Conservation (phyloP, 148 eudicot genomes). For the Silene conica region DNA sequence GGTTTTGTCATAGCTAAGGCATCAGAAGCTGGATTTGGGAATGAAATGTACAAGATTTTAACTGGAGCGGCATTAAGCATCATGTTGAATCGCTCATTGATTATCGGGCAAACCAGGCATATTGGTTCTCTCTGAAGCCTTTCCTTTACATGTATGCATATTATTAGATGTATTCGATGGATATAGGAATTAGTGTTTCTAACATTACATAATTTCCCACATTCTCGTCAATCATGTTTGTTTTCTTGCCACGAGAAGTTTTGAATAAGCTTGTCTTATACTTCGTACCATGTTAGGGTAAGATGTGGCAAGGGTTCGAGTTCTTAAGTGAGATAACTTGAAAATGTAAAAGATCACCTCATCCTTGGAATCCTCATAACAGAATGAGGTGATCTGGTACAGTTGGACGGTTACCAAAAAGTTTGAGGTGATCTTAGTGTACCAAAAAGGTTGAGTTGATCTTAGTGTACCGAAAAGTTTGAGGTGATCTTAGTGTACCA, state of each 20-base stretch:
- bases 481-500: too few relatives aligned
- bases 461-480: too few relatives aligned
- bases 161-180: constrained; percentile 9
- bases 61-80: constrained; percentile 83
- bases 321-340: too few relatives aligned
- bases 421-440: too few relatives aligned
- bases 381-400: too few relatives aligned
- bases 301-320: not conserved
- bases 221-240: not conserved
- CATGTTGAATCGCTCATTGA: constrained; percentile 88
- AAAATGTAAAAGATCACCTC: not conserved
- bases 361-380: not conserved
- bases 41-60: constrained; percentile 88
- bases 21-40: constrained; percentile 92
- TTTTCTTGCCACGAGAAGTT: not conserved
- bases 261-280: not conserved
- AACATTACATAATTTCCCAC: not conserved
- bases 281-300: not conserved
- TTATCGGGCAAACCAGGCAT: constrained; percentile 97
- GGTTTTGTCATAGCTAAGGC: constrained; percentile 84
- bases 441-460: too few relatives aligned
- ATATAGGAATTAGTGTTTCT: constrained; percentile 10
- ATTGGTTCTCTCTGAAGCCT: constrained; percentile 82
- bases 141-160: constrained; percentile 30
- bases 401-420: not conserved